Base-by-base conservation (phyloP, 2,329 filamentous ascomycete species). In the Ascochyta fabae region DNA sequence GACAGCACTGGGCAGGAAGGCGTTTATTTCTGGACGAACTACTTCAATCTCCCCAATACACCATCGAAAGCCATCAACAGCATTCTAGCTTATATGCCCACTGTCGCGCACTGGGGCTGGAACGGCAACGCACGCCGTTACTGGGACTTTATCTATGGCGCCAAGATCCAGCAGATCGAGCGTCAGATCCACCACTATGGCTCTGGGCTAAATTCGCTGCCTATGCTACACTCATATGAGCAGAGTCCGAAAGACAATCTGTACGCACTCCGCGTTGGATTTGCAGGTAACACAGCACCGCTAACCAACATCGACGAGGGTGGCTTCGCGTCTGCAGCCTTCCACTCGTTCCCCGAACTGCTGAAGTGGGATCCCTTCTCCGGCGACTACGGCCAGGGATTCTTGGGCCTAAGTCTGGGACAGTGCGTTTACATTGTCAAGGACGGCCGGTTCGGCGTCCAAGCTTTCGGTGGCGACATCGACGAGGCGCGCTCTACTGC, bases 1-100 rank as follows among this genome's bases (percentile, higher is more conserved):
- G 85, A 87, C 53, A 85, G 81, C 0, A 87, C 84, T 0, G 84
- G 83, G 0, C 84, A 87, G 58, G 84, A 87, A 65, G 84, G 84
- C 0, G 82, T 87, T 0, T 87, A 85, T 56, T 84, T 84, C 56
- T 86, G 84, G 84, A 75, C 79, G 6, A 80, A 79, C 31, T 81
- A 85, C 62, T 86, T 86, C 64, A 79, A 79, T 2, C 75, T 81
- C 42, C 70, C 70, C 0, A 64, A 64, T 0, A 83, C 83, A 0
- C 77, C 75, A 0, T 67, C 67, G 1, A 86, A 86, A 60, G 81
- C 88, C 0, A 74, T 86, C 41, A 76, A 81, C 51, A 82, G 80
- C 22, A 83, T 87, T 4, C 66, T 84, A 1, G 84, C 81, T 0
- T 86, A 82, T 58, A 84, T 80, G 75, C 84, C 84, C 0, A 83